These are phyloP conservation scores for Camellia granthamiana DNA, from an alignment of 148 eudicot species.

Conservation along the genomic window DNA sequence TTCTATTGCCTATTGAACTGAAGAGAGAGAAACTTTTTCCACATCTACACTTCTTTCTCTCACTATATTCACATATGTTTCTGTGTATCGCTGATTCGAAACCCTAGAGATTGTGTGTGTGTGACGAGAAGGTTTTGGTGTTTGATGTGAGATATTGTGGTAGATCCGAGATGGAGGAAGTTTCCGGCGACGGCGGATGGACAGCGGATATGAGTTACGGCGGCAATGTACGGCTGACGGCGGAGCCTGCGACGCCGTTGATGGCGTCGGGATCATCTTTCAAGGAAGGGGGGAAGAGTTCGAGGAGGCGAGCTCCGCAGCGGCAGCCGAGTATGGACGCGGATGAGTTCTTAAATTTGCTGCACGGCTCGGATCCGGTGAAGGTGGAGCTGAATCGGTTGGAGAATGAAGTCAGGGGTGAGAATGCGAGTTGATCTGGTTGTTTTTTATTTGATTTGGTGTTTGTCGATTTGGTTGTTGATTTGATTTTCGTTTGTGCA, in stretches of 20 bases:
- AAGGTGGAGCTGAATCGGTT: conserved; percentile 87
- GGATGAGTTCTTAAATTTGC: conserved; percentile 75
- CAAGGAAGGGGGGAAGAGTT: conserved; percentile 53
- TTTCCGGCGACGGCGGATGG: conserved; percentile 33
- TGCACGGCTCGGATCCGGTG: conserved; percentile 99
- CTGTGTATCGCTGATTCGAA: not conserved
- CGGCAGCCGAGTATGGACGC: conserved; percentile 73
- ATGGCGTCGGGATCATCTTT: conserved; percentile 54
- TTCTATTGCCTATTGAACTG: not conserved
- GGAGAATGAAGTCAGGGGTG: conserved; percentile 94
- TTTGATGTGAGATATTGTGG: conserved; percentile 27
- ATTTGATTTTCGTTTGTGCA: conserved; percentile 25
- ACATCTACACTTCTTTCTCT: not conserved
- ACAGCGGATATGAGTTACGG: conserved; percentile 21
- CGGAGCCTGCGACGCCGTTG: conserved; percentile 31
- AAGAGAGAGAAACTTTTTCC: not conserved
- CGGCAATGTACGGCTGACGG: conserved; percentile 25
- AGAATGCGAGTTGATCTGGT: conserved; percentile 37
- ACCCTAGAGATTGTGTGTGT: not conserved
- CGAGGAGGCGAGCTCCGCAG: conserved; percentile 55
- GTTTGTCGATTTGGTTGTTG: conserved; percentile 6
- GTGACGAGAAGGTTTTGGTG: not conserved
- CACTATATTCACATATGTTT: not conserved
- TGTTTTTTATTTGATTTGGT: conserved; percentile 11
- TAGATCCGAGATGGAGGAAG: conserved; percentile 45